Conservation (phyloP, 495 filamentous ascomycete genomes). For the Bombardia bombarda region DNA sequence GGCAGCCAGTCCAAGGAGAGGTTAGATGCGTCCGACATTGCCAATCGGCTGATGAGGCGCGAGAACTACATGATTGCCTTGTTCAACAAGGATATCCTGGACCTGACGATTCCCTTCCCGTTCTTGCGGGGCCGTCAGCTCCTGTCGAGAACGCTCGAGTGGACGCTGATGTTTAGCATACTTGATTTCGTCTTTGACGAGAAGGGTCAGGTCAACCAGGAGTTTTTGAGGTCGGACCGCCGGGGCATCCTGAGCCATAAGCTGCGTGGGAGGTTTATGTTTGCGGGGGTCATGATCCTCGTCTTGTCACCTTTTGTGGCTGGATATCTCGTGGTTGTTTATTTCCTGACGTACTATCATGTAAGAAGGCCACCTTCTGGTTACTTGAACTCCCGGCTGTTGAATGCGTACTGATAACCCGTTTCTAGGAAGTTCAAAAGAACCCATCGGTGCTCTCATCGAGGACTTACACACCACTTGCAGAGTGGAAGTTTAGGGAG, state of each 20-base stretch:
- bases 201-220: slow-evolving; percentile 68
- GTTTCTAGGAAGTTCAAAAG: slow-evolving; percentile 71
- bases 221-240: slow-evolving; percentile 76
- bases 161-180: slow-evolving; percentile 81
- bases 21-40: slow-evolving; percentile 94
- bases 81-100: slow-evolving; percentile 91
- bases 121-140: slow-evolving; percentile 71
- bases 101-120: slow-evolving; percentile 78
- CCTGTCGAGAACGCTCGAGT: slow-evolving; percentile 75
- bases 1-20: slow-evolving; percentile 87
- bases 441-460: slow-evolving; percentile 73
- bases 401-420: too few species aligned
- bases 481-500: slow-evolving; percentile 97
- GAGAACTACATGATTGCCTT: slow-evolving; percentile 96
- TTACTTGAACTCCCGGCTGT: too few species aligned
- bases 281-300: slow-evolving; percentile 79
- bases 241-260: slow-evolving; percentile 68
- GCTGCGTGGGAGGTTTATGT: slow-evolving; percentile 65
- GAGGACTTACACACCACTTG: slow-evolving; percentile 83
- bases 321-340: slow-evolving; percentile 73
- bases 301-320: slow-evolving; percentile 78
- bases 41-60: slow-evolving; percentile 90
- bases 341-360: slow-evolving; percentile 88
- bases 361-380: too few species aligned
- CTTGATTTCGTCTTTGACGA: slow-evolving; percentile 93